A percentile compares a stretch with the other conserved stretches of the same genome.
These are phyloP conservation scores for Xeromyces bisporus DNA, from an alignment of 495 filamentous ascomycete genomes.

Conservation along the genomic window DNA sequence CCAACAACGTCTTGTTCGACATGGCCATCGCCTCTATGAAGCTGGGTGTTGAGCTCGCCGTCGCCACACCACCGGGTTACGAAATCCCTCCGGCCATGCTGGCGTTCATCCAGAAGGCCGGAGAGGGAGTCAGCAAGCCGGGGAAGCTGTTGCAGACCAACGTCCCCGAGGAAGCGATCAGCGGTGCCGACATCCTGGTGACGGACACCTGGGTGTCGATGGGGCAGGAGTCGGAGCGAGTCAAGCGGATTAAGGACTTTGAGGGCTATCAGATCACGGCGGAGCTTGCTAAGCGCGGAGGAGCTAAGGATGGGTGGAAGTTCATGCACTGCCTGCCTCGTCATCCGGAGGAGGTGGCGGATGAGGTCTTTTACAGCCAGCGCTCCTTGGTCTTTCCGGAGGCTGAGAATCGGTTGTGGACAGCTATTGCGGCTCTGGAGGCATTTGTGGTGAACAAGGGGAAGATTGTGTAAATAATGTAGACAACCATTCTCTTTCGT, in stretches of 20 bases:
- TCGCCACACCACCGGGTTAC: slow-evolving; percentile 75
- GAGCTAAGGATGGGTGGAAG: slow-evolving; percentile 79
- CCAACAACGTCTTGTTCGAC: slow-evolving; percentile 94
- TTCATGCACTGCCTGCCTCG: slow-evolving; percentile 99
- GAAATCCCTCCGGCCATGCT: slow-evolving; percentile 57
- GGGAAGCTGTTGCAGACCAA: slow-evolving; percentile 58
- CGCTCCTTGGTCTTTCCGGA: slow-evolving; percentile 79
- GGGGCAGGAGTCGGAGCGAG: slow-evolving; percentile 80
- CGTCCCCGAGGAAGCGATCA: slow-evolving; percentile 75
- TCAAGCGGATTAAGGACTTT: slow-evolving; percentile 63
- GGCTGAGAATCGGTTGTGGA: slow-evolving; percentile 87
- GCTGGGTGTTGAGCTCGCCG: slow-evolving; percentile 66
- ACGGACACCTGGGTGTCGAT: slow-evolving; percentile 97
- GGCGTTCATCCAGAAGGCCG: slow-evolving; percentile 45
- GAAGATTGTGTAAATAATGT: slow-evolving; percentile 38
- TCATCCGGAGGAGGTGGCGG: slow-evolving; percentile 81
- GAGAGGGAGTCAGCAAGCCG: slow-evolving; percentile 33
- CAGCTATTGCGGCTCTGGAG: slow-evolving; percentile 70
- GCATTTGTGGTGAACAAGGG: slow-evolving; percentile 86
- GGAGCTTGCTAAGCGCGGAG: slow-evolving; percentile 64
- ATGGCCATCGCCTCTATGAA: slow-evolving; percentile 72
- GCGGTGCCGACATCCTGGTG: slow-evolving; percentile 73
- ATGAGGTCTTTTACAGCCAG: slow-evolving; percentile 79
- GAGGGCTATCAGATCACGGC: slow-evolving; percentile 77
- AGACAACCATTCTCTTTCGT: too few species aligned